A percentile compares a stretch with the other conserved stretches of the same genome.
Conservation (phyloP, 2,329 filamentous ascomycete genomes). For the Claviceps purpurea region DNA sequence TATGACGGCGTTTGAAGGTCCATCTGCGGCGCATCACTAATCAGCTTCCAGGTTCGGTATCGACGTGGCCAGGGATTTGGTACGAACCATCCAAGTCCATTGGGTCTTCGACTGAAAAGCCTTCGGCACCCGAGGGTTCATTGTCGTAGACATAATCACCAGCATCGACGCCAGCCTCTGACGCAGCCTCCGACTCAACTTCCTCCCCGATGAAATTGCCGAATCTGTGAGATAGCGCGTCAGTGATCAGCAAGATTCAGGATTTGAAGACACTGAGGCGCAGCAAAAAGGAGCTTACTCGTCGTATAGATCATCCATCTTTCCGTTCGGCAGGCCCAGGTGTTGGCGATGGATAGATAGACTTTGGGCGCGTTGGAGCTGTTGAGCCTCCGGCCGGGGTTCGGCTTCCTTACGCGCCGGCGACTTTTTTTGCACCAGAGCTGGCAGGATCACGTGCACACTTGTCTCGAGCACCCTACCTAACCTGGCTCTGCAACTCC, state of each 20-base stretch:
- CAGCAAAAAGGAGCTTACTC: conserved; percentile 43
- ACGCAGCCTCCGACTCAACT: conserved; percentile 71
- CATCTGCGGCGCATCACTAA: conserved; percentile 34
- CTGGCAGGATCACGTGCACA: conserved; percentile 8
- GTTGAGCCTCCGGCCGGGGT: background rate
- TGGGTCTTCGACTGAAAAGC: conserved; percentile 60
- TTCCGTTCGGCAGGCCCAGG: conserved; percentile 10
- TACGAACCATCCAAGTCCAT: conserved; percentile 79
- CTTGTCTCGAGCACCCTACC: too few relatives aligned
- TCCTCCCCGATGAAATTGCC: conserved; percentile 97
- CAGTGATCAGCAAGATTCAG: background rate
- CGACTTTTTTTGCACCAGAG: conserved; percentile 10
- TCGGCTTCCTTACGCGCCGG: conserved; percentile 1
- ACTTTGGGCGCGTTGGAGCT: conserved; percentile 9
- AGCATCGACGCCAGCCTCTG: conserved; percentile 59
- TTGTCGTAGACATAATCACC: conserved; percentile 75
- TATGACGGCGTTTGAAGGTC: conserved; percentile 90
- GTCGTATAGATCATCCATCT: conserved; percentile 94
- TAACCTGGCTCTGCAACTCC: too few relatives aligned
- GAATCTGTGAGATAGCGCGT: conserved; percentile 45
- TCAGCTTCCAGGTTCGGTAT: background rate
- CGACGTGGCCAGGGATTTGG: background rate
- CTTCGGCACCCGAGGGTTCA: conserved; percentile 51
- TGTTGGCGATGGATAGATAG: conserved; percentile 12
- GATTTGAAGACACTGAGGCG: background rate